phyloP scores from a whole-genome alignment of 768 basidiomycete genomes.

The Cantharellus anzutake region DNA sequence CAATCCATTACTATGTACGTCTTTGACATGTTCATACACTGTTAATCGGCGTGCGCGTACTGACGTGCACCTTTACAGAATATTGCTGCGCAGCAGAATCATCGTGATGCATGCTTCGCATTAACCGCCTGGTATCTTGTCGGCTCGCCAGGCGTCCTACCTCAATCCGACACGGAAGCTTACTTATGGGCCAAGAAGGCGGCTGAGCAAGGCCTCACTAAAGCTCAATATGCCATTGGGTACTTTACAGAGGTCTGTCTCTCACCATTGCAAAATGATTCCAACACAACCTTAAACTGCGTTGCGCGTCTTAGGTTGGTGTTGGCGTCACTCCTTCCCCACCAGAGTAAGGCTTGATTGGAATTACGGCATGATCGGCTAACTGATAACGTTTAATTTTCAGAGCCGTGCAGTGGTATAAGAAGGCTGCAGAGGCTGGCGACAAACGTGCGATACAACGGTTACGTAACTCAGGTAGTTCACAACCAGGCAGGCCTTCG shows the following conservation, averaged over 20 bases:
- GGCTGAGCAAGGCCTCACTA: conserved; percentile 75
- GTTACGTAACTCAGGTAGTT: conserved; percentile 34
- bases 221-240: conserved; percentile 95
- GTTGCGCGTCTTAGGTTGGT: conserved; percentile 33
- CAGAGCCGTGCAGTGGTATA: conserved; percentile 68
- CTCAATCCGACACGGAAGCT: conserved; percentile 96
- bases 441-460: conserved; percentile 88
- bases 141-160: conserved; percentile 90
- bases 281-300: background rate
- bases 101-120: conserved; percentile 94
- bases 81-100: conserved; percentile 93
- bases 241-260: conserved; percentile 72
- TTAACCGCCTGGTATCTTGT: conserved; percentile 99
- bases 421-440: conserved; percentile 74
- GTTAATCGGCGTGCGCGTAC: background rate
- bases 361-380: background rate
- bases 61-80: conserved; percentile 33
- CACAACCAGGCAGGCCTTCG: conserved; percentile 28
- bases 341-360: conserved; percentile 34
- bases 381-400: background rate
- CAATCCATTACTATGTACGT: conserved; percentile 95
- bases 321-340: conserved; percentile 56
- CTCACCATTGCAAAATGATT: background rate
- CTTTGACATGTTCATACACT: conserved; percentile 1
- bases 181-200: conserved; percentile 95